phyloP scores from a whole-genome alignment of 1,284 basidiomycete species.

The Afroboletus lepidellus region DNA sequence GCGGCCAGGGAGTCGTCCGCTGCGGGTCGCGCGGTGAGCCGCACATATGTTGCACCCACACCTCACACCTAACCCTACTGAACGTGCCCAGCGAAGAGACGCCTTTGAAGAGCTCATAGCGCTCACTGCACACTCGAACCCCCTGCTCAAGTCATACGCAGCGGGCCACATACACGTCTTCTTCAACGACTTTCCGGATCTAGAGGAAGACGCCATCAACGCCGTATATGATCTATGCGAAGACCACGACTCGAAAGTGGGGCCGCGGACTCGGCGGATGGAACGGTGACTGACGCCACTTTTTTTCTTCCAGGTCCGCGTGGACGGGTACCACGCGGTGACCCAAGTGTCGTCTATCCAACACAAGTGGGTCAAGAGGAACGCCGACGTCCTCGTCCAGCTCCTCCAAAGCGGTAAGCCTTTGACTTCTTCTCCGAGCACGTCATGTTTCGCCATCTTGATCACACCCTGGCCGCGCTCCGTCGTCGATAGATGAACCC shows the following conservation, averaged over 20 bases:
- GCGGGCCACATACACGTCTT: constrained; percentile 56
- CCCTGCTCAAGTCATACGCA: constrained; percentile 48
- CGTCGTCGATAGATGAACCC: constrained; percentile 51
- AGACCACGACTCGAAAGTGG: constrained; percentile 56
- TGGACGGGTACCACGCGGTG: constrained; percentile 64
- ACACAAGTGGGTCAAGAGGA: constrained; percentile 61
- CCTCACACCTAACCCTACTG: constrained; percentile 4
- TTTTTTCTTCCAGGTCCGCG: constrained; percentile 55
- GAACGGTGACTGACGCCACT: constrained; percentile 10
- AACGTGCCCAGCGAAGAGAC: constrained; percentile 21
- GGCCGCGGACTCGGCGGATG: constrained; percentile 11
- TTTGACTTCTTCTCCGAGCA: not conserved
- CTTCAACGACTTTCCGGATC: constrained; percentile 63
- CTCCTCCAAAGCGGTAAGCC: constrained; percentile 69
- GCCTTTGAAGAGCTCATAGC: constrained; percentile 29
- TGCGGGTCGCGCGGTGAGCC: constrained; percentile 23
- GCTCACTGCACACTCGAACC: constrained; percentile 24
- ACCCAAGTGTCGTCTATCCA: constrained; percentile 59
- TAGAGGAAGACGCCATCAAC: constrained; percentile 71
- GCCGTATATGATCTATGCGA: constrained; percentile 75
- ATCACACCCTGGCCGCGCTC: constrained; percentile 16
- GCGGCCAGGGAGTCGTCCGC: constrained; percentile 19
- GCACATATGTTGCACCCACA: constrained; percentile 1
- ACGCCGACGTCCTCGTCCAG: constrained; percentile 70
- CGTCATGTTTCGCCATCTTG: constrained; percentile 21